Evolutionary conservation across 1,284 basidiomycete species (phyloP).

Genomic region (Athelia sp.): DNA sequence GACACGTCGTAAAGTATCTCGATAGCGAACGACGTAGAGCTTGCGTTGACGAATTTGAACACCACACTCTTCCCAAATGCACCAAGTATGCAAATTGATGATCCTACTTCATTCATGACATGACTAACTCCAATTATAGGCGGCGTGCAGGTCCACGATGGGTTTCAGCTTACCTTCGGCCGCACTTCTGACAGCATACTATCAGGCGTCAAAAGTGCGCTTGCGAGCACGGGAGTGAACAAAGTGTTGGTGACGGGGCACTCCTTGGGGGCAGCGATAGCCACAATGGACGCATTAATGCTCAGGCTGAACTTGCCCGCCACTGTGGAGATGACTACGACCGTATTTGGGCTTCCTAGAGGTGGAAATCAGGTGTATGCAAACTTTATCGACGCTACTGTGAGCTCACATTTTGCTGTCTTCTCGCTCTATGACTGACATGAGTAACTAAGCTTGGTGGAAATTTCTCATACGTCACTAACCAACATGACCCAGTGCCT

Average conservation of each 20-base stretch:
- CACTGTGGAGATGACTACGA: constrained; percentile 28
- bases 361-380: constrained; percentile 40
- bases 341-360: constrained; percentile 40
- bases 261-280: constrained; percentile 38
- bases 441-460: constrained; percentile 17
- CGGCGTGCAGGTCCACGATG: constrained; percentile 32
- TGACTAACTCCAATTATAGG: constrained; percentile 16
- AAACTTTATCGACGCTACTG: constrained; percentile 33
- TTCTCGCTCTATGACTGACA: too few species aligned
- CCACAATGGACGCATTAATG: constrained; percentile 38
- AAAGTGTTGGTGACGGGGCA: constrained; percentile 38
- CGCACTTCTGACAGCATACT: constrained; percentile 37
- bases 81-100: constrained; percentile 15
- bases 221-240: constrained; percentile 27
- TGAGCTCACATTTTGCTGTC: constrained; percentile 9
- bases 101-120: neutral
- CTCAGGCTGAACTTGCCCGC: constrained; percentile 32
- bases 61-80: constrained; percentile 32
- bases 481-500: constrained; percentile 36
- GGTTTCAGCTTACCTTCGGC: constrained; percentile 41
- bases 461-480: constrained; percentile 24
- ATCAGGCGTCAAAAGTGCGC: constrained; percentile 29
- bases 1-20: constrained; percentile 29
- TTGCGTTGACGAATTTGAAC: constrained; percentile 31
- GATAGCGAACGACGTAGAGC: constrained; percentile 36